Conservation (phyloP, 495 filamentous ascomycete species). For the Trichoderma virens region DNA sequence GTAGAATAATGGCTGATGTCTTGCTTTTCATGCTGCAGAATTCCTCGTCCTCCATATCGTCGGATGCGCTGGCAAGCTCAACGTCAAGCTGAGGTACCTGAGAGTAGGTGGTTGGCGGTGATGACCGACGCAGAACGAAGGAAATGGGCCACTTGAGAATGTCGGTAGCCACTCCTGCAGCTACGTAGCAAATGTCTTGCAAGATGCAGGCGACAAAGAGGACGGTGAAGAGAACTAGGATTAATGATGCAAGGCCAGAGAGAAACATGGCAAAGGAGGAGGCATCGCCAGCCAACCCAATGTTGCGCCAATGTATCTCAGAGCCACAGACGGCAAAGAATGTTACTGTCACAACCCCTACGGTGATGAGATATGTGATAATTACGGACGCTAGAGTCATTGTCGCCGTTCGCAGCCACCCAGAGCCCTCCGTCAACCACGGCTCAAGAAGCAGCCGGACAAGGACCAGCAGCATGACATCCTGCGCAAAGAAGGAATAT, state of each 20-base stretch:
- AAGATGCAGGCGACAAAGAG: slow-evolving; percentile 7
- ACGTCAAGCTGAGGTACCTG: background rate
- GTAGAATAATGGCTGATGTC: background rate
- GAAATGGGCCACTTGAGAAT: slow-evolving; percentile 2
- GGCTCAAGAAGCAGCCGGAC: slow-evolving; percentile 1
- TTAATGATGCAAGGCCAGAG: background rate
- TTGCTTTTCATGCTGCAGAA: background rate
- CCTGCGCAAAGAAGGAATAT: slow-evolving; percentile 8
- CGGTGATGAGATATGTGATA: background rate
- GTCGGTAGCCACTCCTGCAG: background rate
- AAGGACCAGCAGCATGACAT: background rate
- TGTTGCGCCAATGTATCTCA: slow-evolving; percentile 9
- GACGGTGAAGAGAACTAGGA: background rate
- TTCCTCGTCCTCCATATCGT: background rate
- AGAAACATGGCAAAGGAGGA: slow-evolving; percentile 1
- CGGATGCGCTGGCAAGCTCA: background rate
- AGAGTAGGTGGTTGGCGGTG: background rate
- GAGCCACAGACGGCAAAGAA: slow-evolving; percentile 1
- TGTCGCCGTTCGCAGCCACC: background rate
- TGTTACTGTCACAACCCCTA: background rate
- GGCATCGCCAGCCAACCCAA: slow-evolving; percentile 4
- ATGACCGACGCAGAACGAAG: background rate
- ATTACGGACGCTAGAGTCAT: background rate
- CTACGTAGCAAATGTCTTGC: background rate
- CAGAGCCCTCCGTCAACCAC: background rate